A percentile compares a stretch with the other conserved stretches of the same genome.
Conservation (phyloP, 2,329 filamentous ascomycete genomes). For the Phyllosticta paracitricarpa region DNA sequence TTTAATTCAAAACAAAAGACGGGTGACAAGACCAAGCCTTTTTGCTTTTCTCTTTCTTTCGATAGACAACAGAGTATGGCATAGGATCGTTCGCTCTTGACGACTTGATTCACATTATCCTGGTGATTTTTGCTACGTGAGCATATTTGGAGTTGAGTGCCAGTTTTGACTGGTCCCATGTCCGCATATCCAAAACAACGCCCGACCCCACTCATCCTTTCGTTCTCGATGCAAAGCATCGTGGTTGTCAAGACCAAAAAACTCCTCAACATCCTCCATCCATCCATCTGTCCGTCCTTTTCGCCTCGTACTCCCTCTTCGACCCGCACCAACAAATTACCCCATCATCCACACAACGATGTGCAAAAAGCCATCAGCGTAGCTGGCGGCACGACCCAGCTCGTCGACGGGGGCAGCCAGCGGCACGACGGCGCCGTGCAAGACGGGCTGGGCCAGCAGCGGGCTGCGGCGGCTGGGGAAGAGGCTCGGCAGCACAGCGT, state of each 20-base stretch:
- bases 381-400: slow-evolving; percentile 69
- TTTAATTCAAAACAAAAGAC: neutral
- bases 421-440: slow-evolving; percentile 79
- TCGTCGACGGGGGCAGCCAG: slow-evolving; percentile 74
- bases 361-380: slow-evolving; percentile 87
- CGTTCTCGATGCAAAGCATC: too few species aligned
- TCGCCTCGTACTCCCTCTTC: too few species aligned
- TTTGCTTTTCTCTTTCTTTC: neutral
- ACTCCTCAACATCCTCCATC: too few species aligned
- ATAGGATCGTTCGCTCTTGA: neutral
- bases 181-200: too few species aligned
- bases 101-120: neutral
- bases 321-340: neutral
- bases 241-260: too few species aligned
- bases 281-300: too few species aligned
- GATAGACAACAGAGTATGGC: neutral
- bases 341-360: slow-evolving; percentile 66
- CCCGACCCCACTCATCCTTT: too few species aligned
- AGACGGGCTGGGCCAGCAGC: slow-evolving; percentile 69
- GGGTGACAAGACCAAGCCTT: neutral
- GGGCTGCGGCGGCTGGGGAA: slow-evolving; percentile 83
- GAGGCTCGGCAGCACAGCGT: slow-evolving; percentile 62
- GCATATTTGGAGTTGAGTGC: neutral
- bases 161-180: too few species aligned
- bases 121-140: neutral